Percentiles rank a stretch among this genome's conserved stretches.
Conservation (phyloP, 2,329 filamentous ascomycete genomes). For the Aaosphaeria arxii region DNA sequence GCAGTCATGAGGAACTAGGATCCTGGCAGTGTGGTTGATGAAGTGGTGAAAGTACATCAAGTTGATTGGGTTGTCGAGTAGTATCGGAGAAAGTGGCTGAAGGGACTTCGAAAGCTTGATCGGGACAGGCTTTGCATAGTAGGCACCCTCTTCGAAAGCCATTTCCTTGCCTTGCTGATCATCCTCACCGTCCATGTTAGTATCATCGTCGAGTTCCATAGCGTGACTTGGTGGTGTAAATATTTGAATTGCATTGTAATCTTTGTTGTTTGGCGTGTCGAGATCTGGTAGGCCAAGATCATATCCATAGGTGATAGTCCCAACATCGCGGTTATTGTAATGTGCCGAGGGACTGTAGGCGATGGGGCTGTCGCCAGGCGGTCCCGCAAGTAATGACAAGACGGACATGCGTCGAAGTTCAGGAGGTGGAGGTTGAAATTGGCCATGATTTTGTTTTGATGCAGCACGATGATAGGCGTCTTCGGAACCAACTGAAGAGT, state of each 20-base stretch:
- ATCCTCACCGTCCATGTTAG: constrained; percentile 32
- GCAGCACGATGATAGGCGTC: constrained; percentile 19
- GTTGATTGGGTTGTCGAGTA: constrained; percentile 75
- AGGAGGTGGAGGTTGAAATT: constrained; percentile 25
- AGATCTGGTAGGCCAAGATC: constrained; percentile 68
- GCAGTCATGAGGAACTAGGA: constrained; percentile 61
- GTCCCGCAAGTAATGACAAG: constrained; percentile 55
- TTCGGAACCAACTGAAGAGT: constrained; percentile 37
- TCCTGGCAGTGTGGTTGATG: constrained; percentile 74
- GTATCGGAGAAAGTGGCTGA: constrained; percentile 53
- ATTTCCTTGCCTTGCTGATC: constrained; percentile 45
- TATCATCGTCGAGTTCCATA: constrained; percentile 30
- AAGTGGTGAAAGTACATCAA: constrained; percentile 72
- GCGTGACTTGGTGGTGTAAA: constrained; percentile 31
- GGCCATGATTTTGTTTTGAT: constrained; percentile 14
- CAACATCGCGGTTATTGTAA: constrained; percentile 31
- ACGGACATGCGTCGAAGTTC: constrained; percentile 59
- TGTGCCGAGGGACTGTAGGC: constrained; percentile 36
- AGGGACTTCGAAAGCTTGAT: constrained; percentile 61
- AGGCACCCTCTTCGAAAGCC: constrained; percentile 59
- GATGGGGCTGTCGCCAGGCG: constrained; percentile 10
- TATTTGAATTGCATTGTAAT: constrained; percentile 60
- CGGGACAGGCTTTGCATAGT: constrained; percentile 67
- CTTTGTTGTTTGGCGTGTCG: constrained; percentile 70
- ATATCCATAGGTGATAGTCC: constrained; percentile 60